Evolutionary conservation across 345 rosid genomes (phyloP), one percentile per base, ranked within the genome.

Genomic region (Turnera subulata): DNA sequence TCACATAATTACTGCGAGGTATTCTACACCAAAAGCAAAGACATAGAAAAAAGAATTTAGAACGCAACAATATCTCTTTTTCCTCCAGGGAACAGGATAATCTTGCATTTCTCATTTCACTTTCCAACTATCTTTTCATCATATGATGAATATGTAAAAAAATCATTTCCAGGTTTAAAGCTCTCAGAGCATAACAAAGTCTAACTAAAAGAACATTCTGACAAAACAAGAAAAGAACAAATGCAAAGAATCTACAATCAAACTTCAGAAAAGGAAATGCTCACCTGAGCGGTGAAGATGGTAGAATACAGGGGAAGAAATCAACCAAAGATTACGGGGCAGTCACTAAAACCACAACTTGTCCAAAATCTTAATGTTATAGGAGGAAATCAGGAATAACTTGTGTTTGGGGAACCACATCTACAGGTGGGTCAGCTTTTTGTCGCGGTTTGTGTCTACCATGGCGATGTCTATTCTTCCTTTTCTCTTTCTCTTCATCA

Each of bases 381-480:
- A 85, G 73, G 53, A 93, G 97, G 29, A 86, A 81, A 84, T 89
- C 99, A 37, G 86, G 94, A 63, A 86, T 70, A 18, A 72, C 82
- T 1, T 68, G 51, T 20, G 79, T 63, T 53, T 83, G 78, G 17
- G 75, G 37, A 58, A 42, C 66, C 50, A 62, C 65, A 48, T 65
- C 69, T 23, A 64, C 26, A 32, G 66, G 76, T 53, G 46, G 67
- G 3, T 77, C 85, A 10, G 64, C 81, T 65, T 66, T 76, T 70
- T 78, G 75, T 56, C 73, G 67, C 59, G 78, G 58, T 81, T 70
- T 83, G 29, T 81, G 91, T 64, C 70, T 80, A 50, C 76, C 61
- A 58, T 68, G 84, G 39, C 52, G 78, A 62, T 76, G 82, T 47
- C 74, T 77, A 45, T 74, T 73, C 67, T 80, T 87, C 49, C 56